Conservation (phyloP, 1,284 basidiomycete species). For the Ustilago shanxiensis region DNA sequence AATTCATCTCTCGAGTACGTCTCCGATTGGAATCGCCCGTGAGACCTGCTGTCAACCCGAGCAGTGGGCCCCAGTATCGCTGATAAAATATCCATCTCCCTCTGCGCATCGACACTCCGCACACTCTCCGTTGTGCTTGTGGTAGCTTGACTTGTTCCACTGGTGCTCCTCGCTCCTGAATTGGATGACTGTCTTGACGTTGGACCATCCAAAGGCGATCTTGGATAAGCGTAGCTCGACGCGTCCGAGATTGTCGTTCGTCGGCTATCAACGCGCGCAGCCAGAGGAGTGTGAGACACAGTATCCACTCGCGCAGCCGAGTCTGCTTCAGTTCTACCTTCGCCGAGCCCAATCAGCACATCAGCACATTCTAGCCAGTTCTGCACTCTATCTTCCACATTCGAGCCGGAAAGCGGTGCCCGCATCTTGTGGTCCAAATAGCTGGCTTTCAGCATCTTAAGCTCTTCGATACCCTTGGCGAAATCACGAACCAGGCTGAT, state of each 20-base stretch:
- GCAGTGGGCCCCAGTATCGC: slow-evolving; percentile 48
- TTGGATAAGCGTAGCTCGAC: slow-evolving; percentile 12
- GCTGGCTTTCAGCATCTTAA: slow-evolving; percentile 48
- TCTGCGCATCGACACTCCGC: slow-evolving; percentile 46
- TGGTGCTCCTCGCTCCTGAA: slow-evolving; percentile 30
- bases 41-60: slow-evolving; percentile 16
- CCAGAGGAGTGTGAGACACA: slow-evolving; percentile 40
- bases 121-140: slow-evolving; percentile 28
- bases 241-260: slow-evolving; percentile 31
- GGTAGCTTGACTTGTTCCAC: slow-evolving; percentile 38
- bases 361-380: slow-evolving; percentile 63
- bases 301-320: slow-evolving; percentile 44
- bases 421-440: slow-evolving; percentile 37
- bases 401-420: neutral
- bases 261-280: slow-evolving; percentile 18
- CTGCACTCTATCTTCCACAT: slow-evolving; percentile 16
- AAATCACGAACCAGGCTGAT: slow-evolving; percentile 57
- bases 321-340: slow-evolving; percentile 53
- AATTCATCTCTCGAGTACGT: slow-evolving; percentile 22
- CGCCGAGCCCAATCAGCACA: slow-evolving; percentile 55
- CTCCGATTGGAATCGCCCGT: slow-evolving; percentile 38
- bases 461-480: slow-evolving; percentile 59
- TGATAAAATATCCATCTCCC: slow-evolving; percentile 62
- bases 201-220: slow-evolving; percentile 25
- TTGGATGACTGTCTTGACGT: slow-evolving; percentile 14